A percentile compares a stretch with the other conserved stretches of the same genome.
phyloP scores from a whole-genome alignment of 2,329 filamentous ascomycete species.

The Pseudocercospora pini-densiflorae region DNA sequence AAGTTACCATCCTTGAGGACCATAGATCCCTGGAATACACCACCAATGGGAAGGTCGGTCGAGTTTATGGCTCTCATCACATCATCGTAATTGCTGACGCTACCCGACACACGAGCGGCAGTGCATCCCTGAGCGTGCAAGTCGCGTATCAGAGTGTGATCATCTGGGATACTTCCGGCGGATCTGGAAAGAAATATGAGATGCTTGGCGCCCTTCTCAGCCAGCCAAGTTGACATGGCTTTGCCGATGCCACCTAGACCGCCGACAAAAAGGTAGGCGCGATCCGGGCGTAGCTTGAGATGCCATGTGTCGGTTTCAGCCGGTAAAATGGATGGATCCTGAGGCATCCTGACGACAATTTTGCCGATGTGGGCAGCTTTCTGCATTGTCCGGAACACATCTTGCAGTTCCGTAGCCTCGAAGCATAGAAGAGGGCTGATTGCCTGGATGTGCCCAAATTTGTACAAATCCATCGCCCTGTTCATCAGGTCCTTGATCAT shows the following conservation, averaged over 20 bases:
- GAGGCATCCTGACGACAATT: slow-evolving; percentile 7
- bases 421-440: not conserved
- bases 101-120: not conserved
- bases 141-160: not conserved
- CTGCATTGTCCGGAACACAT: slow-evolving; percentile 12
- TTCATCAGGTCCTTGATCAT: not conserved
- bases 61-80: not conserved
- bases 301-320: not conserved
- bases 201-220: slow-evolving; percentile 15
- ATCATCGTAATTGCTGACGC: not conserved
- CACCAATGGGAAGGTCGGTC: not conserved
- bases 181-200: slow-evolving; percentile 12
- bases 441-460: not conserved
- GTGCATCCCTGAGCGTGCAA: not conserved
- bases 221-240: slow-evolving; percentile 16
- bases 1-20: slow-evolving; percentile 14
- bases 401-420: slow-evolving; percentile 6
- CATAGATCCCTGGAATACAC: slow-evolving; percentile 9
- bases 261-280: slow-evolving; percentile 19
- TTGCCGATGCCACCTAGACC: slow-evolving; percentile 20
- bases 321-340: not conserved
- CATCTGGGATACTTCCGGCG: not conserved
- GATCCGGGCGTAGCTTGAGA: not conserved
- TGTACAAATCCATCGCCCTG: not conserved
- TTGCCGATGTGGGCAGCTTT: slow-evolving; percentile 14